phyloP scores from a whole-genome alignment of 768 basidiomycete genomes.

The Hortiboletus campestris region DNA sequence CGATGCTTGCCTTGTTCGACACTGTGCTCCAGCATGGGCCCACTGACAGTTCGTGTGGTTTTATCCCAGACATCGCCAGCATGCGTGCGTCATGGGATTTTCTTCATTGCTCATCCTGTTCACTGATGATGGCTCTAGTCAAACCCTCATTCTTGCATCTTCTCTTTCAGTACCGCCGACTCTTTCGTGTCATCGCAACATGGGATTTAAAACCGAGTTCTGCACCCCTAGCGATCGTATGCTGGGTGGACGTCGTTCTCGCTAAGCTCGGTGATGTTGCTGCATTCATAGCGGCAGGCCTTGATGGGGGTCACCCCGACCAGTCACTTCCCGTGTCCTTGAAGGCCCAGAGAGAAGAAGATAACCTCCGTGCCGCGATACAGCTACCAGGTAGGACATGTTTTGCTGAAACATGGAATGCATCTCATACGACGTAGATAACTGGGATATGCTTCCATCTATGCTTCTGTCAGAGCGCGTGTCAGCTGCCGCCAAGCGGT shows the following conservation, averaged over 20 bases:
- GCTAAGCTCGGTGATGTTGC: constrained; percentile 46
- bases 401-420: neutral
- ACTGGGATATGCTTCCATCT: constrained; percentile 47
- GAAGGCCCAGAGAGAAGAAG: constrained; percentile 45
- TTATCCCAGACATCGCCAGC: constrained; percentile 12
- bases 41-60: neutral
- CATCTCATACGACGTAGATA: constrained; percentile 38
- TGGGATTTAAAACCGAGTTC: constrained; percentile 25
- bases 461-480: constrained; percentile 46
- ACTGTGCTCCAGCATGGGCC: constrained; percentile 15
- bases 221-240: constrained; percentile 41
- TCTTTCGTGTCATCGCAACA: constrained; percentile 46
- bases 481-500: constrained; percentile 61
- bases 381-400: constrained; percentile 61
- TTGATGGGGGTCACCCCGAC: constrained; percentile 9
- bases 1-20: constrained; percentile 34
- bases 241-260: constrained; percentile 65
- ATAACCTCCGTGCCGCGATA: constrained; percentile 54
- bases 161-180: constrained; percentile 52
- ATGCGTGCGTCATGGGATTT: constrained; percentile 18
- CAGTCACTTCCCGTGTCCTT: constrained; percentile 28
- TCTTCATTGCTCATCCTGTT: constrained; percentile 5
- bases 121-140: constrained; percentile 22
- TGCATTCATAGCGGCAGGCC: constrained; percentile 31
- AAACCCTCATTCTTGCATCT: constrained; percentile 30